Percentiles rank a stretch among this genome's conserved stretches.
Evolutionary conservation across 2,329 filamentous ascomycete species (phyloP).

Genomic region (Aspergillus neotritici): DNA sequence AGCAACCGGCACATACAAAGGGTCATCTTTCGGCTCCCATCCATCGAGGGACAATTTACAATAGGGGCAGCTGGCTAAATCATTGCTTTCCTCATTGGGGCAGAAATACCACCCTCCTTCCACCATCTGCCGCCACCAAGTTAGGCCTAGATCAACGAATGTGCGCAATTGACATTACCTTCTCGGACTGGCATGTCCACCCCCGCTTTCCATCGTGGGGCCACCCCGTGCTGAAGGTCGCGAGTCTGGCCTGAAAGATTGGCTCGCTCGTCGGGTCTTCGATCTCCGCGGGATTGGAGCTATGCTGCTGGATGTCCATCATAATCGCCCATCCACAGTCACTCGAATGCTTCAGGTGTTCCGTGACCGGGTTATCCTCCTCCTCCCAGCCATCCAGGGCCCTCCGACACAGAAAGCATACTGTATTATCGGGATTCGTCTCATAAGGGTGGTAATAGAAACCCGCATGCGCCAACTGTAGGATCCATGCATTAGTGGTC

Average conservation of each 20-base stretch:
- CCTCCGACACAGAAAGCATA: conserved; percentile 81
- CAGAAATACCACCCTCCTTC: conserved; percentile 94
- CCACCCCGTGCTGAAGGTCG: conserved; percentile 81
- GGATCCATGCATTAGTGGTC: neutral
- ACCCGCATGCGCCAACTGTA: conserved; percentile 78
- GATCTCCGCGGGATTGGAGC: conserved; percentile 44
- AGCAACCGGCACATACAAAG: conserved; percentile 56
- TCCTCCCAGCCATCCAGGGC: conserved; percentile 88
- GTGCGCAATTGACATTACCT: conserved; percentile 50
- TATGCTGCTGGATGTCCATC: conserved; percentile 51
- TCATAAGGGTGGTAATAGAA: conserved; percentile 80
- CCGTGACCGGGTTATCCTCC: conserved; percentile 72
- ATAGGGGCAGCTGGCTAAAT: conserved; percentile 87
- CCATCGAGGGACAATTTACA: conserved; percentile 85
- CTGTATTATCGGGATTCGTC: conserved; percentile 76
- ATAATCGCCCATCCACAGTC: conserved; percentile 83
- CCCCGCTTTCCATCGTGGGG: conserved; percentile 82
- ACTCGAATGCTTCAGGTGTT: conserved; percentile 78
- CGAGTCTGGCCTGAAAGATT: conserved; percentile 70
- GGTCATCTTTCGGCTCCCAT: conserved; percentile 91
- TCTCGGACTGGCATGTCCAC: conserved; percentile 84
- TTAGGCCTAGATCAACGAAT: conserved; percentile 11
- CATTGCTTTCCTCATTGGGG: conserved; percentile 72
- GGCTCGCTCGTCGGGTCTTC: conserved; percentile 67
- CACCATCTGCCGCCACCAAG: conserved; percentile 57